Percentiles rank a stretch among this genome's conserved stretches.
Evolutionary conservation across 1,284 basidiomycete species (phyloP).

Genomic region (Cutaneotrichosporon sp.): DNA sequence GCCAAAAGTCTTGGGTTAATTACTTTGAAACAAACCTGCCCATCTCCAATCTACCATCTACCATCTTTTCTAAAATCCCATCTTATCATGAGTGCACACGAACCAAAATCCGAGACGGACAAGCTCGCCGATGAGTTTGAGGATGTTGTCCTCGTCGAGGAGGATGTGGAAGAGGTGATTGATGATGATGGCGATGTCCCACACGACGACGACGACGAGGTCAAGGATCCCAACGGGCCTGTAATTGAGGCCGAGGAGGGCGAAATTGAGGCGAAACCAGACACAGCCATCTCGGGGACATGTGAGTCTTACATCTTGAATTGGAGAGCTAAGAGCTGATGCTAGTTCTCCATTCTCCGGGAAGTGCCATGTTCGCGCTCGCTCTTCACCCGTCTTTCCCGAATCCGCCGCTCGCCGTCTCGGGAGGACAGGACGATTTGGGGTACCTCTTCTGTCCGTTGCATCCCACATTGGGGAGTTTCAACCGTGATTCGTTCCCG

Average conservation of each 20-base stretch:
- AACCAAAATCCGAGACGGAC: conserved; percentile 8
- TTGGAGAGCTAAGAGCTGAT: conserved; percentile 12
- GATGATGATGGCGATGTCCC: conserved; percentile 61
- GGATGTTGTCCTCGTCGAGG: conserved; percentile 18
- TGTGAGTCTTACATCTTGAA: conserved; percentile 21
- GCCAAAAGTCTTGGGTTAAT: neutral
- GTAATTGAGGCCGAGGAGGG: conserved; percentile 28
- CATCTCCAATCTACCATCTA: neutral
- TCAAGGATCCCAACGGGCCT: conserved; percentile 48
- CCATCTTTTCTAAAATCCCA: neutral
- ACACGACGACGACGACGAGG: conserved; percentile 53
- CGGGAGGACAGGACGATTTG: conserved; percentile 92
- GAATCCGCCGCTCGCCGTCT: conserved; percentile 76
- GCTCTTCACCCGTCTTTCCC: conserved; percentile 71
- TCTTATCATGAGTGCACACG: neutral
- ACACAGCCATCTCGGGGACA: conserved; percentile 32
- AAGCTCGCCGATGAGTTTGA: conserved; percentile 10
- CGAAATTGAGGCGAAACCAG: conserved; percentile 26
- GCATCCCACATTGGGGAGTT: conserved; percentile 22
- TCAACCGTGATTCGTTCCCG: conserved; percentile 65
- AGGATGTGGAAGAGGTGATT: conserved; percentile 39
- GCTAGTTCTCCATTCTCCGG: conserved; percentile 47
- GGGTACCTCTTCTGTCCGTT: conserved; percentile 75
- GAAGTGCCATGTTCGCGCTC: conserved; percentile 76
- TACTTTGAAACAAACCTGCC: neutral